Conservation (phyloP, 2,329 filamentous ascomycete genomes). For the Acephala macrosclerotiorum region DNA sequence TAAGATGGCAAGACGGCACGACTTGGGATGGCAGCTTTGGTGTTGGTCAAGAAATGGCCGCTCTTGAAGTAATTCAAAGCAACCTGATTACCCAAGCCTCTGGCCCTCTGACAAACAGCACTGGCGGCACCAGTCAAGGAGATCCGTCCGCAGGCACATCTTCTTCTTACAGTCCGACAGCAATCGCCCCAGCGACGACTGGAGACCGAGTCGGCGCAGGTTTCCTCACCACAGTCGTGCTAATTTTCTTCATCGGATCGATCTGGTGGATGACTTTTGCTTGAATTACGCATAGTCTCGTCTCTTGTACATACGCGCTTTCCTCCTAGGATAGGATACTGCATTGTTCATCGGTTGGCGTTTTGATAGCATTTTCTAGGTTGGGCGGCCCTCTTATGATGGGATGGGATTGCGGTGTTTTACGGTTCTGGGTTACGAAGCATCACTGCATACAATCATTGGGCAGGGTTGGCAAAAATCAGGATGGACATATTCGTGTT, state of each 20-base stretch:
- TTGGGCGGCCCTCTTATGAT: background rate
- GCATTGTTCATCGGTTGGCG: constrained; percentile 4
- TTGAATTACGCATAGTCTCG: background rate
- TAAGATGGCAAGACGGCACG: constrained; percentile 57
- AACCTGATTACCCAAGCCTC: constrained; percentile 59
- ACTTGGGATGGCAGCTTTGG: constrained; percentile 63
- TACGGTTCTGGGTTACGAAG: background rate
- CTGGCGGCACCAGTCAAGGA: constrained; percentile 64
- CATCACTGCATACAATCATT: constrained; percentile 8
- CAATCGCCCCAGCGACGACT: constrained; percentile 44
- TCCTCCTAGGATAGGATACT: constrained; percentile 7
- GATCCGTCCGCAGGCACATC: constrained; percentile 40
- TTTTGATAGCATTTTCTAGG: background rate
- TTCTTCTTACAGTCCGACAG: background rate
- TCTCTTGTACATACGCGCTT: constrained; percentile 11
- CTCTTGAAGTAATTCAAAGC: constrained; percentile 59
- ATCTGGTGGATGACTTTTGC: constrained; percentile 59
- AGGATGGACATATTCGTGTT: constrained; percentile 7
- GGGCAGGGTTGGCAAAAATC: constrained; percentile 4
- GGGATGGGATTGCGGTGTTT: background rate
- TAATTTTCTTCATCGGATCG: constrained; percentile 61
- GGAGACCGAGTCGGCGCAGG: constrained; percentile 74
- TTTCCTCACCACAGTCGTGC: constrained; percentile 64
- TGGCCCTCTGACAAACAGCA: constrained; percentile 55
- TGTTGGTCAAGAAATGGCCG: constrained; percentile 62